These are phyloP conservation scores for Kodamaea kaohsiungensis DNA, from an alignment of 805 yeast species.

Conservation along the genomic window DNA sequence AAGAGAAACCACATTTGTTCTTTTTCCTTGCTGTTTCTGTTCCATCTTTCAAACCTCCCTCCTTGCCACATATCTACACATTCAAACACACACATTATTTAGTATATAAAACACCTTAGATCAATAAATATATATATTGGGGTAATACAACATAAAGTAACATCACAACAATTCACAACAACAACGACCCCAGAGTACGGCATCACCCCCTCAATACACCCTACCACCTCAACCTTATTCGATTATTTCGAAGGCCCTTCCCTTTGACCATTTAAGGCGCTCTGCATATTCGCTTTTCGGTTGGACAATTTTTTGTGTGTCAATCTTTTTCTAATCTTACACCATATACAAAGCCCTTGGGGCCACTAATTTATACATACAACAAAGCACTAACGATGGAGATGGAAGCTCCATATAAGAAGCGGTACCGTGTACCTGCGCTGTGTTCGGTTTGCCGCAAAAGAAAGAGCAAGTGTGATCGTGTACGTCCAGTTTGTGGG, in stretches of 20 bases:
- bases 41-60: too few relatives aligned
- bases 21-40: too few relatives aligned
- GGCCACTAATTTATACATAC: not conserved
- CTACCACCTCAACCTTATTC: not conserved
- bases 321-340: not conserved
- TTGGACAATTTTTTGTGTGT: not conserved
- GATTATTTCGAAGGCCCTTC: not conserved
- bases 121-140: too few relatives aligned
- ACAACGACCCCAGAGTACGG: not conserved
- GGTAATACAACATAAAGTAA: not conserved
- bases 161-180: not conserved
- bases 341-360: not conserved
- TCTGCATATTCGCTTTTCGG: not conserved
- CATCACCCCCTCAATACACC: not conserved
- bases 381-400: not conserved
- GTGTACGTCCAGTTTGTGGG: conserved; percentile 45
- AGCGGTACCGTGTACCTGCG: conserved; percentile 42
- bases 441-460: conserved; percentile 47
- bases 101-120: too few relatives aligned
- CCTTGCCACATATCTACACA: too few relatives aligned
- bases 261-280: not conserved
- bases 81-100: too few relatives aligned
- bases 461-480: conserved; percentile 44
- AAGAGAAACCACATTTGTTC: too few relatives aligned
- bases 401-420: conserved; percentile 22